Evolutionary conservation across 2,329 filamentous ascomycete species (phyloP).

Genomic region (Trichoderma gracile): DNA sequence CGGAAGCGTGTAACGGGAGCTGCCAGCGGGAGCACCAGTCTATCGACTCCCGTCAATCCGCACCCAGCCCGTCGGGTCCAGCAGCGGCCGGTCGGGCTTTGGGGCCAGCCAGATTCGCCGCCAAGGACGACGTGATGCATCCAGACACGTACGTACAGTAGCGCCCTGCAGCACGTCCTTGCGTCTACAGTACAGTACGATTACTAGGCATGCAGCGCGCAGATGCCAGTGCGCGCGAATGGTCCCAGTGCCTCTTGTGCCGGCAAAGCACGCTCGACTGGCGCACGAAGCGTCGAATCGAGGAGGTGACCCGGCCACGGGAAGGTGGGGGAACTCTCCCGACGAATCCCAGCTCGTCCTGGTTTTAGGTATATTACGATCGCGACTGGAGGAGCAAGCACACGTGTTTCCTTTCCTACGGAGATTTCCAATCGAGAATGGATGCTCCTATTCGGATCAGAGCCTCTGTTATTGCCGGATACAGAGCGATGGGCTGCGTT

Average conservation of each 20-base stretch:
- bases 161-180: constrained; percentile 18
- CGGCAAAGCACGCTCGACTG: not conserved
- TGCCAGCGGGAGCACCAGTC: constrained; percentile 26
- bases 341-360: constrained; percentile 5
- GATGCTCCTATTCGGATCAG: not conserved
- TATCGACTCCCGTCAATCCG: constrained; percentile 23
- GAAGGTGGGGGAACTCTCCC: constrained; percentile 13
- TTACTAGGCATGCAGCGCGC: not conserved
- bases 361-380: constrained; percentile 2
- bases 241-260: not conserved
- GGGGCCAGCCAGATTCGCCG: constrained; percentile 16
- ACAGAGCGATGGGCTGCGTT: not conserved
- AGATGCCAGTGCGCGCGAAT: not conserved
- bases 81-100: constrained; percentile 24
- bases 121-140: constrained; percentile 9
- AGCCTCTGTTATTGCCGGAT: not conserved
- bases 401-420: constrained; percentile 8
- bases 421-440: constrained; percentile 4
- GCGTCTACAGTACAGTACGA: constrained; percentile 10
- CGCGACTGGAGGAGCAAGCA: not conserved
- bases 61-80: constrained; percentile 27
- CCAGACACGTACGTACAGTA: constrained; percentile 4
- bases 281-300: not conserved
- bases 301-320: constrained; percentile 14
- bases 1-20: constrained; percentile 23